phyloP scores from a whole-genome alignment of 2,329 filamentous ascomycete genomes.

The Pseudogymnoascus sp. region DNA sequence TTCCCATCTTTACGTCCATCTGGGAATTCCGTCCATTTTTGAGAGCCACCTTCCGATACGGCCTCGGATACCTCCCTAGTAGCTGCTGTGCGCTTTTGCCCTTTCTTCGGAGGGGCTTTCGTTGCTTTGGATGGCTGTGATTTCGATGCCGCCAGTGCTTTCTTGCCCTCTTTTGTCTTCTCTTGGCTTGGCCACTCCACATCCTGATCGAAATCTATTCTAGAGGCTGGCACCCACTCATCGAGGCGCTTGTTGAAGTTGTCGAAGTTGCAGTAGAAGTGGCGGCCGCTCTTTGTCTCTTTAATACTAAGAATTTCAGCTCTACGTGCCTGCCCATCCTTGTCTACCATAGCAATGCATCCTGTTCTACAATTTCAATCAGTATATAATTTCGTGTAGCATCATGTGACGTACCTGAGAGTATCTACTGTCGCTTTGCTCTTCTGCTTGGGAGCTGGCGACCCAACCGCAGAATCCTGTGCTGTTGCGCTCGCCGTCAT shows the following conservation, averaged over 20 bases:
- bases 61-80: conserved; percentile 27
- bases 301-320: conserved; percentile 95
- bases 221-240: conserved; percentile 79
- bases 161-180: conserved; percentile 70
- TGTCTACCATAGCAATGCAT: conserved; percentile 30
- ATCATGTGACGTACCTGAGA: conserved; percentile 51
- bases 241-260: conserved; percentile 84
- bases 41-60: conserved; percentile 24
- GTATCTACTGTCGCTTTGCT: conserved; percentile 79
- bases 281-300: conserved; percentile 77
- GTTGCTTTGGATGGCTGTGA: conserved; percentile 32
- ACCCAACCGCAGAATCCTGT: conserved; percentile 47
- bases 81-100: conserved; percentile 30
- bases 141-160: conserved; percentile 45
- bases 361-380: conserved; percentile 22
- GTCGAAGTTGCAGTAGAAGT: conserved; percentile 95
- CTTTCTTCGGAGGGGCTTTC: conserved; percentile 27
- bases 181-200: conserved; percentile 92
- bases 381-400: background rate
- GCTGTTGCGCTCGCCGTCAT: conserved; percentile 45
- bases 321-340: conserved; percentile 76
- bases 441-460: conserved; percentile 55
- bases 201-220: conserved; percentile 80
- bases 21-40: conserved; percentile 22
- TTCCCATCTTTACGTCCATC: conserved; percentile 22